Evolutionary conservation across 495 filamentous ascomycete genomes (phyloP), one percentile per base, ranked within the genome.

Genomic region (Penicillium alfredii): DNA sequence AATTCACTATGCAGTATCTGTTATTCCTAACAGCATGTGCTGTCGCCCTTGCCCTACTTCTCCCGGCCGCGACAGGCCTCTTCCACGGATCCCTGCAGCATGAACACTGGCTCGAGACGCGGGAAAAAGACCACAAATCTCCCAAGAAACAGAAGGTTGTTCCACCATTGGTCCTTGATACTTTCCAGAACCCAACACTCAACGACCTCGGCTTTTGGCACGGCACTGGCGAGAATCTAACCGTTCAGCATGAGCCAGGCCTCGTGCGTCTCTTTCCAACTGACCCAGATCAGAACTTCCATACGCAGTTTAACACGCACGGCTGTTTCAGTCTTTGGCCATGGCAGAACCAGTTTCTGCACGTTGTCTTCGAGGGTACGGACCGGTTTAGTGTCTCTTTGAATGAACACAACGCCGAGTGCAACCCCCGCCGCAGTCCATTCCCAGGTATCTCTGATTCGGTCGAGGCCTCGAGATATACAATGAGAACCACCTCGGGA

Each of bases 381-480:
- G 76, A 72, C 45, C 68, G 74, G 17, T 88, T 87, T 55, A 79
- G 72, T 6, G 66, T 88, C 26, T 74, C 82, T 2, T 53, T 88
- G 12, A 81, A 86, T 45, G 81, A 88, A 54, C 76, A 86, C 56
- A 88, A 88, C 47, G 49, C 62, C 8, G 55, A 63, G 4, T 88
- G 84, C 49, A 67, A 80, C 45, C 64, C 72, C 9, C 44, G 41
- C 13, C 66, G 76, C 11, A 64, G 64, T n/a, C 83, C 84, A 0
- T 86, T 73, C 47, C 82, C 83, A 1, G 81, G 78, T 49, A 84
- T 82, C 4, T 82, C 81, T 68, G 84, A 88, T 51, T 81, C 74
- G 2, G 66, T 86, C 12, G 80, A 86, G 45, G 82, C 82, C 1
- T 63, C 73, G 2, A 69, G 82, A 25, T 88, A 88, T 52, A 30